A percentile compares a stretch with the other conserved stretches of the same genome.
Conservation (phyloP, 441 rosid species). For the Bruguiera hainesii region DNA sequence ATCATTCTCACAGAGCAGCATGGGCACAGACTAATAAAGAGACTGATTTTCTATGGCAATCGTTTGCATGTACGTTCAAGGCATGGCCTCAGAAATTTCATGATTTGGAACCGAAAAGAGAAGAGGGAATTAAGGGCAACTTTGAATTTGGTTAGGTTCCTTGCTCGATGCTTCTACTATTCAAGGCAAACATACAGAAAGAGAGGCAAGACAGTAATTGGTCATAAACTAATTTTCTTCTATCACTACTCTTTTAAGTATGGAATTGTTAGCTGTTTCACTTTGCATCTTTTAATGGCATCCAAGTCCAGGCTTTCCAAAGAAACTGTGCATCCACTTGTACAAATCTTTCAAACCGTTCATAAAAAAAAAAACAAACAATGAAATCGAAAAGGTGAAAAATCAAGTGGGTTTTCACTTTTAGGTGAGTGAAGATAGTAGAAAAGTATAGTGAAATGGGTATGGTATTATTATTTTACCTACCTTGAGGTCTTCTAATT, state of each 20-base stretch:
- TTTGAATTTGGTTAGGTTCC: not conserved
- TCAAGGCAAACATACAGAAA: not conserved
- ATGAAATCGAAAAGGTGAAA: slow-evolving; percentile 16
- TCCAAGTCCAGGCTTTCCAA: slow-evolving; percentile 2
- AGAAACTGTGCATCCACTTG: not conserved
- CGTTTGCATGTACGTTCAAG: slow-evolving; percentile 1
- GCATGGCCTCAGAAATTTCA: slow-evolving; percentile 3
- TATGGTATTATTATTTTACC: slow-evolving; percentile 24
- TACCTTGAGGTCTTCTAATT: slow-evolving; percentile 19
- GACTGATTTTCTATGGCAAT: slow-evolving; percentile 8
- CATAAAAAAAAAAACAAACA: slow-evolving; percentile 15
- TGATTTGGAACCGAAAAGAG: slow-evolving; percentile 8
- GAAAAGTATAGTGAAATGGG: slow-evolving; percentile 19
- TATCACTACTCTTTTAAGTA: slow-evolving; percentile 15
- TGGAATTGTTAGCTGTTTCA: slow-evolving; percentile 14
- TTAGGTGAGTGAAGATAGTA: slow-evolving; percentile 13
- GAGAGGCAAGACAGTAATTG: not conserved
- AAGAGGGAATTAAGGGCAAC: not conserved
- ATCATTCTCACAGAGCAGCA: not conserved
- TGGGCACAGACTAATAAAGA: slow-evolving; percentile 1
- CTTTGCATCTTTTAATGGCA: slow-evolving; percentile 7
- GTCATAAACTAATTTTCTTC: not conserved
- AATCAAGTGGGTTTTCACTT: slow-evolving; percentile 20
- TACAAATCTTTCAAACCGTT: slow-evolving; percentile 8
- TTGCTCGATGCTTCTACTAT: not conserved